A percentile compares a stretch with the other conserved stretches of the same genome.
These are phyloP conservation scores for Kazachstania sp. DNA, from an alignment of 1,139 yeast genomes.

Conservation along the genomic window DNA sequence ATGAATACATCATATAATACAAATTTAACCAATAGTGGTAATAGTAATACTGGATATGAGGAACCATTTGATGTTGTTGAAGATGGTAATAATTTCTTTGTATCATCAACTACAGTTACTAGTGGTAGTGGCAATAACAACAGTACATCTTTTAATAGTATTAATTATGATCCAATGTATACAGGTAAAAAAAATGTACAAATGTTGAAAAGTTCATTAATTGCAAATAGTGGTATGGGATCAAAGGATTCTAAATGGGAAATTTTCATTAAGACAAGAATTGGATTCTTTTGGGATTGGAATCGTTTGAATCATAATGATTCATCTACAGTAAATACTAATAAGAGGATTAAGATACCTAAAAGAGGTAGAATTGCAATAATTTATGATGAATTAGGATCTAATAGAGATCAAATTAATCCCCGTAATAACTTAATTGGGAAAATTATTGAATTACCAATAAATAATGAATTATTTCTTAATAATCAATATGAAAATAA, in stretches of 20 bases:
- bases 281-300: constrained; percentile 29
- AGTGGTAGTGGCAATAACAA: not conserved
- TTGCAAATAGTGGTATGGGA: constrained; percentile 29
- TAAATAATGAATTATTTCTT: not conserved
- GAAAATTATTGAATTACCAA: not conserved
- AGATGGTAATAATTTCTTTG: constrained; percentile 20
- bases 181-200: constrained; percentile 18
- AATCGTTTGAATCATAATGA: not conserved
- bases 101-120: constrained; percentile 5
- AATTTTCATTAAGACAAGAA: constrained; percentile 21
- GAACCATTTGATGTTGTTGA: constrained; percentile 16
- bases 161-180: not conserved
- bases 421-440: not conserved
- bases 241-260: constrained; percentile 28
- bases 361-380: constrained; percentile 3
- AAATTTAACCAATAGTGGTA: constrained; percentile 4
- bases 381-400: not conserved
- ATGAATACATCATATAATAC: constrained; percentile 28
- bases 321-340: too few species aligned
- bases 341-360: not conserved
- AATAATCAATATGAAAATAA: too few species aligned
- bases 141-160: not conserved
- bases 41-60: constrained; percentile 8
- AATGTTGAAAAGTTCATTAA: constrained; percentile 25
- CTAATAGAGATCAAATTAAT: not conserved